Evolutionary conservation across 208 protist species (phyloP), one percentile per base, ranked within the genome.

Genomic region (Acanthamoeba castellanii): DNA sequence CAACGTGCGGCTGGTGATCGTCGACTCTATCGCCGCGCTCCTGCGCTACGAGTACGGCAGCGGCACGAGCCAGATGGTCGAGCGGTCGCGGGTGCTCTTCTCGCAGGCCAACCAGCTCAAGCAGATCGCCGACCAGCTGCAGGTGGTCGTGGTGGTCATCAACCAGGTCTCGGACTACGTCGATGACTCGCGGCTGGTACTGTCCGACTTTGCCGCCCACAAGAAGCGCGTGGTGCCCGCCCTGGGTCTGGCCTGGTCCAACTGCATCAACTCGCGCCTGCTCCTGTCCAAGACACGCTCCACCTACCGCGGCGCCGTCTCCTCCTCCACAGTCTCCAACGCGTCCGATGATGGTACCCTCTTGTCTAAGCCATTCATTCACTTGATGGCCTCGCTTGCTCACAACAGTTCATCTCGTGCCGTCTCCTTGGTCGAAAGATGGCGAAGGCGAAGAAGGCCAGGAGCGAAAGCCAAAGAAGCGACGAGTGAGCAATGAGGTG

Each of bases 21-120:
- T 97, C 52, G 96, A 97, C 94, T 97, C 96, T 3, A 95, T 97
- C 18, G 96, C 95, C 20, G 96, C 94, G 2, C 32, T 97, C 16
- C 91, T 96, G 47, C 76, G 96, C 27, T 42, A 66, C 30, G 94
- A 96, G 61, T 95, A 87, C 78, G 95, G 85, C 14, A 59, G 87
- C 14, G 52, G 78, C 18, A 72, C 89, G 8, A 70, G 66, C 32
- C 45, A 91, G 25, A 22, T 78, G 30, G 50, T 89, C 0, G 74
- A 96, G 66, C 95, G 91, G 16, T 59, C 95, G 2, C 78, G 90
- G n/a, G 22, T 93, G 45, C 88, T 97, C 11, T 76, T 92, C 64
- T 45, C 50, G 37, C 30, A 97, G 4, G 93, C 95, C 5, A 94
- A 95, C 22, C 59, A 78, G 70, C 92, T 96, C 45, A 78, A 95